These are phyloP conservation scores for Lyophyllum atratum DNA, from an alignment of 768 basidiomycete genomes.

Conservation along the genomic window DNA sequence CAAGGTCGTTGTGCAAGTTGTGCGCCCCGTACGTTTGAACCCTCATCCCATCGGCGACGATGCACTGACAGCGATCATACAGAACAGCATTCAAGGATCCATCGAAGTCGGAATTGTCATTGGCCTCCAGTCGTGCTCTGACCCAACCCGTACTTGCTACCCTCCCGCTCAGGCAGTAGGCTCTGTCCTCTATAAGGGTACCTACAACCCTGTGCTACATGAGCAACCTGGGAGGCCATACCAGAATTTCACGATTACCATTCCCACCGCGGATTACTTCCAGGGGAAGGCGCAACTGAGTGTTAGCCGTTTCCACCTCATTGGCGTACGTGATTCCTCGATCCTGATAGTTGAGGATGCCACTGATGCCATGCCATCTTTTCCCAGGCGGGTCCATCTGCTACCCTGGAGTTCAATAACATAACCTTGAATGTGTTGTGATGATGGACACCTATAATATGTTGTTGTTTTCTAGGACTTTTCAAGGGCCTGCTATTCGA, in stretches of 20 bases:
- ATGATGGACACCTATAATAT: neutral
- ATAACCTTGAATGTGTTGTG: slow-evolving; percentile 23
- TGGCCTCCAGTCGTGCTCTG: slow-evolving; percentile 38
- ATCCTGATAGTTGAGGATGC: too few species aligned
- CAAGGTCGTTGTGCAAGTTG: slow-evolving; percentile 35
- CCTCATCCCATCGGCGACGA: neutral
- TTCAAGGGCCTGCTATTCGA: neutral
- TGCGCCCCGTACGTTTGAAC: slow-evolving; percentile 33
- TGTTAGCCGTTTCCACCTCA: slow-evolving; percentile 31
- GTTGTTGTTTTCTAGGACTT: neutral
- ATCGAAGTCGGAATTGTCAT: slow-evolving; percentile 46
- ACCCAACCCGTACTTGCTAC: slow-evolving; percentile 17
- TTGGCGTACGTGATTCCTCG: slow-evolving; percentile 26
- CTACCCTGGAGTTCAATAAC: slow-evolving; percentile 28
- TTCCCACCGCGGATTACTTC: slow-evolving; percentile 24
- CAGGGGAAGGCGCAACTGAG: slow-evolving; percentile 27
- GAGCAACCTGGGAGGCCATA: slow-evolving; percentile 35
- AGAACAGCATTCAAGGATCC: slow-evolving; percentile 42
- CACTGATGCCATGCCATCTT: neutral
- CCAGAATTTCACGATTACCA: slow-evolving; percentile 44
- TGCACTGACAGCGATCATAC: neutral
- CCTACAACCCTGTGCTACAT: slow-evolving; percentile 34
- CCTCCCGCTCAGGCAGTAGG: slow-evolving; percentile 32
- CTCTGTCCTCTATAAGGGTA: slow-evolving; percentile 41
- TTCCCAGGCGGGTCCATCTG: slow-evolving; percentile 27